Evolutionary conservation across 2,329 filamentous ascomycete species (phyloP).

Genomic region (Passalora sequoiae): DNA sequence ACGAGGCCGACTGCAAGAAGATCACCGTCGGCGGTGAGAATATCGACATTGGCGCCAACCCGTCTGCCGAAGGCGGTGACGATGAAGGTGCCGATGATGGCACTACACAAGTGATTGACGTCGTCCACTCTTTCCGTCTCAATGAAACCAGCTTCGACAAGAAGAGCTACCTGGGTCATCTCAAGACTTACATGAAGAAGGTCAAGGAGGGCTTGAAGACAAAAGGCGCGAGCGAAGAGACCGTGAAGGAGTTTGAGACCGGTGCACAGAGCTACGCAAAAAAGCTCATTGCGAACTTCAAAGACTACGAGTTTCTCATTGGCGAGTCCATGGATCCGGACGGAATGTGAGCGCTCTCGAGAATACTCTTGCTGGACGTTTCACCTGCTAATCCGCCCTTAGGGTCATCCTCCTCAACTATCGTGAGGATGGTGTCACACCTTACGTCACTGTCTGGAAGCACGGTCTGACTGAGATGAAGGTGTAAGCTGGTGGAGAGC

Average conservation of each 20-base stretch:
- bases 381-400: no score
- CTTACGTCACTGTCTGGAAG: slow-evolving; percentile 90
- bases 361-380: no score
- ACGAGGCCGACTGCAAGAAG: slow-evolving; percentile 89
- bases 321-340: slow-evolving; percentile 90
- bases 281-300: slow-evolving; percentile 79
- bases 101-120: slow-evolving; percentile 77
- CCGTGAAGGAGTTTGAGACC: slow-evolving; percentile 73
- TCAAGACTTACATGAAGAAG: slow-evolving; percentile 94
- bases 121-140: slow-evolving; percentile 87
- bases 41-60: slow-evolving; percentile 86
- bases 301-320: slow-evolving; percentile 92
- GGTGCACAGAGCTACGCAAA: slow-evolving; percentile 71
- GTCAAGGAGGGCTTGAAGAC: slow-evolving; percentile 67
- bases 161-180: slow-evolving; percentile 74
- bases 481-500: slow-evolving; percentile 57
- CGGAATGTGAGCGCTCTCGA: slow-evolving; percentile 80
- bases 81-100: slow-evolving; percentile 66
- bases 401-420: slow-evolving; percentile 93
- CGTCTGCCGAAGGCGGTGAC: slow-evolving; percentile 76
- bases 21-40: slow-evolving; percentile 68
- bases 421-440: slow-evolving; percentile 90
- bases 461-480: slow-evolving; percentile 84
- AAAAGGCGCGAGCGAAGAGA: slow-evolving; percentile 57
- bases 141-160: slow-evolving; percentile 76